Evolutionary conservation across 768 basidiomycete genomes (phyloP).

Genomic region (Sporobolomyces phaffii): DNA sequence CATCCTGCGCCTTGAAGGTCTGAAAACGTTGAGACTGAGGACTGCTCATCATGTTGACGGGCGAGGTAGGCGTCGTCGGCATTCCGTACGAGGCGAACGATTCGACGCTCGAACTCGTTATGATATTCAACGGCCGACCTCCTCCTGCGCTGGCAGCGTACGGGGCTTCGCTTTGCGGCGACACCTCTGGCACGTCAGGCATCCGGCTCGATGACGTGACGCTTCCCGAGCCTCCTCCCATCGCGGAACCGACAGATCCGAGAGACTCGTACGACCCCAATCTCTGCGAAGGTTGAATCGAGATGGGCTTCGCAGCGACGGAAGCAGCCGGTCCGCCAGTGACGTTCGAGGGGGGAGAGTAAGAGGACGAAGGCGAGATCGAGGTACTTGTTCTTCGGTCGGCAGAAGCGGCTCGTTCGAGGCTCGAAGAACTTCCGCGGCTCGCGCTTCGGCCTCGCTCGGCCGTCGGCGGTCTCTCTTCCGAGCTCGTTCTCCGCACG

Average conservation of each 20-base stretch:
- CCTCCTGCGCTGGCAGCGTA: neutral
- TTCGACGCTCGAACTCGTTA: slow-evolving; percentile 28
- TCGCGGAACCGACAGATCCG: slow-evolving; percentile 15
- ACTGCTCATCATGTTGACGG: slow-evolving; percentile 11
- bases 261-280: slow-evolving; percentile 27
- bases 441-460: slow-evolving; percentile 29
- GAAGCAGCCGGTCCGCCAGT: neutral
- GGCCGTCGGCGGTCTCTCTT: neutral
- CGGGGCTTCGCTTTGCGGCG: slow-evolving; percentile 14
- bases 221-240: neutral
- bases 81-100: slow-evolving; percentile 24
- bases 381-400: slow-evolving; percentile 19
- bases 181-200: slow-evolving; percentile 25
- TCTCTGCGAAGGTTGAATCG: slow-evolving; percentile 19
- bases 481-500: slow-evolving; percentile 1
- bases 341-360: slow-evolving; percentile 15
- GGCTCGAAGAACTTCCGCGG: slow-evolving; percentile 25
- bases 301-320: slow-evolving; percentile 14
- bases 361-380: slow-evolving; percentile 28
- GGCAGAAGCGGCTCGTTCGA: slow-evolving; percentile 30
- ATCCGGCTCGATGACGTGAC: neutral
- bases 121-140: neutral
- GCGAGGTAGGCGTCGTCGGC: slow-evolving; percentile 21
- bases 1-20: neutral
- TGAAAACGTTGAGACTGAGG: slow-evolving; percentile 4